Base-by-base conservation (phyloP, 805 yeast genomes). In the Sugiyamaella valdiviana region DNA sequence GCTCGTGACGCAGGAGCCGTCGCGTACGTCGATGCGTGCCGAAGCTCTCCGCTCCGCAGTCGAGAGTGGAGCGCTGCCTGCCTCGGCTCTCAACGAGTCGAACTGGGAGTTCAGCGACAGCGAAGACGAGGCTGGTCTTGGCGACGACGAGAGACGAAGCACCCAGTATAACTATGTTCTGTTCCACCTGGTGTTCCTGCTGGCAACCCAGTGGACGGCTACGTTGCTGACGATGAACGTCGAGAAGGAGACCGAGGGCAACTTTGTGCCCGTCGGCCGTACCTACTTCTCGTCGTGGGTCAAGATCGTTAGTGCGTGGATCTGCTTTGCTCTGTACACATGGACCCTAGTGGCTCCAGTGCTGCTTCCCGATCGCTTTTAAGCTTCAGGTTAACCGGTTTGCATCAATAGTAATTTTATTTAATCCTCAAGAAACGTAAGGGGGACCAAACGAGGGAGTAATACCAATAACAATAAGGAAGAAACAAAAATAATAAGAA, bases 131-230 rank as follows among this genome's bases (percentile, higher is more conserved):
- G 71, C 55, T n/a, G 60, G 55, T 2, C 68, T 64, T 36, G 71
- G 69, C 17, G 88, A 82, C 53, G 86, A 80, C 43, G 86, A 82
- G 55, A 66, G 73, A 51, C 66, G 67, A 42, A 71, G 75, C 41
- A 87, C 91, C 1, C 83, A 82, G 62, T 90, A 90, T 70, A 88
- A 86, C 66, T 90, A 90, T 65, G 74, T 87, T 5, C 69, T 91
- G 42, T 93, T 93, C 74, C 99, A 93, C 65, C 63, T 91, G 26
- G 86, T 93, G 23, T 93, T 93, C 73, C 82, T 93, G 64, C 72
- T 93, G 52, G 99, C 99, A 0, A 91, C 99, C 1, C 98, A 91
- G 65, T 95, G 95, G 78, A 89, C 90, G 39, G 96, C 98, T 0
- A 88, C 96, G 0, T 72, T 93, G 51, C 73, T 93, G 48, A 93